Conservation (phyloP, 345 rosid species). For the Linum tenue region DNA sequence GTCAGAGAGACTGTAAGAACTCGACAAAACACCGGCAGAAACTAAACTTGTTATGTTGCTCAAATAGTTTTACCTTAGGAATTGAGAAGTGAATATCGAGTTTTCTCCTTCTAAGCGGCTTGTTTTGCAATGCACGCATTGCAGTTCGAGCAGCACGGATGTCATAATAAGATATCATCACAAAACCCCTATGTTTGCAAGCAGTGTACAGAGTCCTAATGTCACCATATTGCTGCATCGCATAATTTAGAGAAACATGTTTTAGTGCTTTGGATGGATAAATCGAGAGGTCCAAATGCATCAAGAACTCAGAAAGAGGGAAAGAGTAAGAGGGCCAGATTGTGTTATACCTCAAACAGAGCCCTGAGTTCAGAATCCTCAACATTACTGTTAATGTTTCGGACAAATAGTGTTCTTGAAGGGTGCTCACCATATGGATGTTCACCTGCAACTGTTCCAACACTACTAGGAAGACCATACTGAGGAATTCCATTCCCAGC, state of each 20-base stretch:
- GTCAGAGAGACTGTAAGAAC: too few species aligned
- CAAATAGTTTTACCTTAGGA: conserved; percentile 45
- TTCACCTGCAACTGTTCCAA: conserved; percentile 59
- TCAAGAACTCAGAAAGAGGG: not conserved
- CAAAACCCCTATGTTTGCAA: conserved; percentile 73
- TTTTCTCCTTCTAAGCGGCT: conserved; percentile 58
- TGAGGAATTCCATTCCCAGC: conserved; percentile 38
- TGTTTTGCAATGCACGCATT: conserved; percentile 60
- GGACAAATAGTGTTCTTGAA: conserved; percentile 68
- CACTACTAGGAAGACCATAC: conserved; percentile 41
- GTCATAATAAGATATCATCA: conserved; percentile 75
- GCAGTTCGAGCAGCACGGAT: conserved; percentile 76
- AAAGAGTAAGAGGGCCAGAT: not conserved
- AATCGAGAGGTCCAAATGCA: not conserved
- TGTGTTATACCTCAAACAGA: conserved; percentile 47
- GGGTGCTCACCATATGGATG: conserved; percentile 82
- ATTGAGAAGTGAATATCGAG: conserved; percentile 81
- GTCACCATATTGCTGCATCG: conserved; percentile 56
- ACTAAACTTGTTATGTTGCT: not conserved
- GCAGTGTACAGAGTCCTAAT: conserved; percentile 69
- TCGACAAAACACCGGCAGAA: too few species aligned
- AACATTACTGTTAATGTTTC: conserved; percentile 65
- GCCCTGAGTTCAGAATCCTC: conserved; percentile 52
- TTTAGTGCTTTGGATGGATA: not conserved
- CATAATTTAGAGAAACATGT: conserved; percentile 1